These are phyloP conservation scores for Calonectria honghensis DNA, from an alignment of 2,329 filamentous ascomycete species.

Conservation along the genomic window DNA sequence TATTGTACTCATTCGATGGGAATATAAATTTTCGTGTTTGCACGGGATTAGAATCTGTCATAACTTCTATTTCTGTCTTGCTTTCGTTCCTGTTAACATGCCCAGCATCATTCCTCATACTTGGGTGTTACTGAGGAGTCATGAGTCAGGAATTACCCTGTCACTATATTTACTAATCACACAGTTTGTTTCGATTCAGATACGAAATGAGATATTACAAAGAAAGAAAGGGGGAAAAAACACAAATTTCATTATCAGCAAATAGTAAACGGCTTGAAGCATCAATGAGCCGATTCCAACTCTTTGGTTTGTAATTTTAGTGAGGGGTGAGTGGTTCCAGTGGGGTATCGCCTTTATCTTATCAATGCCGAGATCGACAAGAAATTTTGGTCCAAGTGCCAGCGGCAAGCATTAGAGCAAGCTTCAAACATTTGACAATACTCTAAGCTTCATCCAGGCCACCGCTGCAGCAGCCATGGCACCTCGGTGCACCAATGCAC, in stretches of 20 bases:
- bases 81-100: background rate
- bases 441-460: slow-evolving; percentile 12
- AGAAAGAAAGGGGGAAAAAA: background rate
- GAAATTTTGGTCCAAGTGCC: slow-evolving; percentile 34
- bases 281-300: background rate
- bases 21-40: background rate
- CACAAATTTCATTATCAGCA: background rate
- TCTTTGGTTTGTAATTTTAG: background rate
- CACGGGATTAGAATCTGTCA: background rate
- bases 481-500: slow-evolving; percentile 51
- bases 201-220: background rate
- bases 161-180: background rate
- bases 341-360: slow-evolving; percentile 34
- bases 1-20: background rate
- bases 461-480: slow-evolving; percentile 50
- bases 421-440: slow-evolving; percentile 2
- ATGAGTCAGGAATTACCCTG: background rate
- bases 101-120: background rate
- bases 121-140: background rate
- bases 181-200: background rate
- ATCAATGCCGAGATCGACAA: slow-evolving; percentile 25
- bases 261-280: background rate
- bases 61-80: background rate
- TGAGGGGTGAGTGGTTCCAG: slow-evolving; percentile 1
- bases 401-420: background rate